Base-by-base conservation (phyloP, 2,329 filamentous ascomycete genomes). In the Neurospora sp. region DNA sequence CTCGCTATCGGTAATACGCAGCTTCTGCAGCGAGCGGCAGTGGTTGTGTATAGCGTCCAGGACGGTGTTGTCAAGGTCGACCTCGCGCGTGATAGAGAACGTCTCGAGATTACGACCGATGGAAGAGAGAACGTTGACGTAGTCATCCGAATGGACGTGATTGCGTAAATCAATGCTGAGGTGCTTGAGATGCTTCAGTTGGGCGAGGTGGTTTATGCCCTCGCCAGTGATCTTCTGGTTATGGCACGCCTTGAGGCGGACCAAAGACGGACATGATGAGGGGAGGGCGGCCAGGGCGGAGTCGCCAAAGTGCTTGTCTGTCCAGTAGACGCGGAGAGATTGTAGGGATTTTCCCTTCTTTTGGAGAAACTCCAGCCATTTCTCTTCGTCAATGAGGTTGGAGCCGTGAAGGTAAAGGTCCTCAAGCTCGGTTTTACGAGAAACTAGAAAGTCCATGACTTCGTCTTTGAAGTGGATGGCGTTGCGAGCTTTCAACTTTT, bases 381-480 rank as follows among this genome's bases (percentile, higher is more conserved):
- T 89, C 4, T 85, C 82, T 71, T 96, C 89, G 10, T 90, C 89
- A 17, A 98, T 83, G 0, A 98, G 87, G 74, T 97, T 98, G 10
- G 93, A 89, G 11, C 93, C 92, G 73, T 96, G 90, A 0, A 98
- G 84, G 73, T 93, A 91, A 62, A 98, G 84, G 70, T 88, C 85
- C 71, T 89, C 86, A n/a, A 97, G 83, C 9, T 86, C 80, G 67
- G 88, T 86, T 67, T 91, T 86, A 67, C 92, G 91, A 69, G 89
- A 89, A 23, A 92, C 83, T 76, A 97, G 86, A 78, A 95, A 97
- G 68, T 93, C 87, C 79, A 97, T 86, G 58, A 93, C 91, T 46
- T 85, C 84, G 76, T 97, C 91, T 79, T 97, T 97, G 84, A 97
- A 91, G 77, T 97, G 94, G 67, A 96, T 92, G n/a, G 90, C 93